These are phyloP conservation scores for Gardenia jasminoides DNA, from an alignment of 257 asterid species.

Conservation along the genomic window DNA sequence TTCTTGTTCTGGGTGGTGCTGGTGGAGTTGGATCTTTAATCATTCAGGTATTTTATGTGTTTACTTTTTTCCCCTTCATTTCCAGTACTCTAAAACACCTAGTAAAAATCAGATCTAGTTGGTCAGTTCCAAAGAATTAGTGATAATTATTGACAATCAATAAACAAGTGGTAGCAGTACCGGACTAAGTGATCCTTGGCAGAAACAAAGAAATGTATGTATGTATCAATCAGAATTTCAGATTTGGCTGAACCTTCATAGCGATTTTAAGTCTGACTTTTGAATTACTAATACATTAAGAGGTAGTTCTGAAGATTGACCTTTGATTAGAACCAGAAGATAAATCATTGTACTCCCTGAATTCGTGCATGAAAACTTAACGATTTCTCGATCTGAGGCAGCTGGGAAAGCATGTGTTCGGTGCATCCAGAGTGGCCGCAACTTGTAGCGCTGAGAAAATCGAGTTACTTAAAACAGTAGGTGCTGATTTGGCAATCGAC, in stretches of 20 bases:
- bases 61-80: no score
- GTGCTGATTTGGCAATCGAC: conserved; percentile 75
- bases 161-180: no score
- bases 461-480: conserved; percentile 61
- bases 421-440: conserved; percentile 82
- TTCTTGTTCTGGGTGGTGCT: conserved; percentile 88
- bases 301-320: background rate
- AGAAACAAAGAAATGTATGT: no score
- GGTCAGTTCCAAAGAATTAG: no score
- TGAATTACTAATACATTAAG: background rate
- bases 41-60: no score
- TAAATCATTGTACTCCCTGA: no score
- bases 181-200: no score
- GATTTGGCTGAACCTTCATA: background rate
- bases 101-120: no score
- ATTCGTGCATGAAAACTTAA: background rate
- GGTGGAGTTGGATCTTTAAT: conserved; percentile 82
- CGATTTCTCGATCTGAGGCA: conserved; percentile 20
- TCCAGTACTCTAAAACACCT: no score
- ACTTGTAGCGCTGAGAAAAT: conserved; percentile 65
- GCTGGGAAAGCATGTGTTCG: conserved; percentile 82
- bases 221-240: no score
- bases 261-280: background rate
- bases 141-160: no score
- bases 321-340: background rate